Percentiles rank a stretch among this genome's conserved stretches.
phyloP scores from a whole-genome alignment of 2,329 filamentous ascomycete genomes.

The Ascochyta lentis region DNA sequence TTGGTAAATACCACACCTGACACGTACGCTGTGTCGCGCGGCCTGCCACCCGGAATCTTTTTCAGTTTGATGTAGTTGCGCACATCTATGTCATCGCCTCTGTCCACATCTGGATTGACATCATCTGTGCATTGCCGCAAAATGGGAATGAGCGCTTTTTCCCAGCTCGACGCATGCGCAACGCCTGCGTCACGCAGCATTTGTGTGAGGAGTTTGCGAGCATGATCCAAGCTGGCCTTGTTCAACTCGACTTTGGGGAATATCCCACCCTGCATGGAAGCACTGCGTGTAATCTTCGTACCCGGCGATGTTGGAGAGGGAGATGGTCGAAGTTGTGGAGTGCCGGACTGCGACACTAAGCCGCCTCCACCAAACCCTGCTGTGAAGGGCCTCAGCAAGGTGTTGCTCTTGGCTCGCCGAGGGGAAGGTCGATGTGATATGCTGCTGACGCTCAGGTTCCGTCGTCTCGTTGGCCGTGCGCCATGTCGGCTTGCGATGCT shows the following conservation, averaged over 20 bases:
- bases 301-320: slow-evolving; percentile 37
- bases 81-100: slow-evolving; percentile 95
- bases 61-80: slow-evolving; percentile 97
- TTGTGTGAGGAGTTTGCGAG: slow-evolving; percentile 83
- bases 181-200: slow-evolving; percentile 79
- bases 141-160: slow-evolving; percentile 88
- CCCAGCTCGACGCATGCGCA: slow-evolving; percentile 78
- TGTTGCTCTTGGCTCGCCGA: slow-evolving; percentile 63
- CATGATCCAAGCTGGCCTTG: slow-evolving; percentile 84
- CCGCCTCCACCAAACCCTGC: slow-evolving; percentile 47
- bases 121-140: slow-evolving; percentile 91
- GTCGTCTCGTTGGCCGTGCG: slow-evolving; percentile 70
- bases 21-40: slow-evolving; percentile 93
- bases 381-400: slow-evolving; percentile 58
- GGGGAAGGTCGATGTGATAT: slow-evolving; percentile 76
- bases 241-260: slow-evolving; percentile 84
- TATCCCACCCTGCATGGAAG: slow-evolving; percentile 78
- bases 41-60: slow-evolving; percentile 88
- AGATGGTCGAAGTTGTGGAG: slow-evolving; percentile 34
- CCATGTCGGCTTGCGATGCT: slow-evolving; percentile 71
- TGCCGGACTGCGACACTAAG: slow-evolving; percentile 25
- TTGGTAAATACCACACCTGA: slow-evolving; percentile 98
- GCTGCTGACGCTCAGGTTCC: slow-evolving; percentile 86
- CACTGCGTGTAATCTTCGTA: slow-evolving; percentile 68
- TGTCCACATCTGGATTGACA: slow-evolving; percentile 88